A percentile compares a stretch with the other conserved stretches of the same genome.
These are phyloP conservation scores for Cajanus cajan DNA, from an alignment of 306 rosid species.

Conservation along the genomic window DNA sequence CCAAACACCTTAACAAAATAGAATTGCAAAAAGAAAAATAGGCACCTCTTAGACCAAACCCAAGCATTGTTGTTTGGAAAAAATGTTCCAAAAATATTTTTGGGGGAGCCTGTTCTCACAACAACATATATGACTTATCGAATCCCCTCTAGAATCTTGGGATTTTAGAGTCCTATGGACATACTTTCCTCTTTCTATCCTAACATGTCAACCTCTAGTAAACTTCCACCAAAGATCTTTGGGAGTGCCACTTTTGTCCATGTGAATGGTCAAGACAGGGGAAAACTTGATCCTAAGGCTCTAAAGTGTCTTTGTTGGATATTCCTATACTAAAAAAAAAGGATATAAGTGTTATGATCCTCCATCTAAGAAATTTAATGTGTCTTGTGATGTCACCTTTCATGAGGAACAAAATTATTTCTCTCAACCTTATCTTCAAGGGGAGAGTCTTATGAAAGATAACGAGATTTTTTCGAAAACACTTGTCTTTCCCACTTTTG, in stretches of 20 bases:
- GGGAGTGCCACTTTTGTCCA: neutral
- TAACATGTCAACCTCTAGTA: neutral
- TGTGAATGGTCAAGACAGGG: neutral
- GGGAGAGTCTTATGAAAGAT: no score
- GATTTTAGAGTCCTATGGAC: neutral
- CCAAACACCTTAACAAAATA: neutral
- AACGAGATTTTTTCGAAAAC: no score
- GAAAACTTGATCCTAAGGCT: neutral
- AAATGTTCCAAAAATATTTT: neutral
- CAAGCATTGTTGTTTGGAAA: neutral
- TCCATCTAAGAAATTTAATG: neutral
- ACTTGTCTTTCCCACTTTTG: neutral
- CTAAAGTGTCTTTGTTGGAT: neutral
- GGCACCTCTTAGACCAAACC: neutral
- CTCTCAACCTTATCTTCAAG: no score
- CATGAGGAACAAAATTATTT: no score
- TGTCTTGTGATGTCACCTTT: no score
- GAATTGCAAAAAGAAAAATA: neutral
- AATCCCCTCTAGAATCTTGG: neutral
- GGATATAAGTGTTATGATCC: neutral
- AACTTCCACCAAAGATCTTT: neutral
- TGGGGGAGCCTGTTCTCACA: neutral
- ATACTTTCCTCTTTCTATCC: neutral
- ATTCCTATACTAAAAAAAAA: neutral
- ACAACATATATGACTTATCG: neutral